These are phyloP conservation scores for Daedaleopsis nitida DNA, from an alignment of 768 basidiomycete genomes.

Conservation along the genomic window DNA sequence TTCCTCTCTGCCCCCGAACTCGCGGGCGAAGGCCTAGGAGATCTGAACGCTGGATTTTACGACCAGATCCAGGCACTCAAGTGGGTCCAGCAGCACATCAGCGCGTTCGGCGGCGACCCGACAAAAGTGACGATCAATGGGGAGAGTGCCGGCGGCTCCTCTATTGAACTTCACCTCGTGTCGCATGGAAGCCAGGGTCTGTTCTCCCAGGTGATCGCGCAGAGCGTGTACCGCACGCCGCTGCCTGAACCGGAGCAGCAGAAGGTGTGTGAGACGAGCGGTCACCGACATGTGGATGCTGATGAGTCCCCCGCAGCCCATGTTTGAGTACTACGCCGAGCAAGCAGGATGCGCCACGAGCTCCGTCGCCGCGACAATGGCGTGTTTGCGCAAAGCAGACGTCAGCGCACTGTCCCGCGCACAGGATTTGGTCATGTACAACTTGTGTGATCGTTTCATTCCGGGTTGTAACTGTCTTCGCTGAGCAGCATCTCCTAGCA, in stretches of 20 bases:
- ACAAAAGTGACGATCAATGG: slow-evolving; percentile 53
- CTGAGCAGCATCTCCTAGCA: slow-evolving; percentile 25
- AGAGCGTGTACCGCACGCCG: slow-evolving; percentile 59
- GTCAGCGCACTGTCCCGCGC: slow-evolving; percentile 54
- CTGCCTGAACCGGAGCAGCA: slow-evolving; percentile 54
- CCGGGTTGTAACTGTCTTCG: background rate
- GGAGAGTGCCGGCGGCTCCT: slow-evolving; percentile 58
- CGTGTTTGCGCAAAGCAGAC: slow-evolving; percentile 51
- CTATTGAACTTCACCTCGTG: slow-evolving; percentile 60
- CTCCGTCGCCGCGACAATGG: slow-evolving; percentile 37
- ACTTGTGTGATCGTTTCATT: slow-evolving; percentile 40
- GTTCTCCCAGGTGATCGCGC: slow-evolving; percentile 60
- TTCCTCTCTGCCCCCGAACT: slow-evolving; percentile 59
- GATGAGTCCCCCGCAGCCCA: slow-evolving; percentile 36
- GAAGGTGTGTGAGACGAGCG: slow-evolving; percentile 37
- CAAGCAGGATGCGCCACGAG: slow-evolving; percentile 52
- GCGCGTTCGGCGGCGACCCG: slow-evolving; percentile 43
- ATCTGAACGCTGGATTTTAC: slow-evolving; percentile 54
- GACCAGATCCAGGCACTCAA: slow-evolving; percentile 51
- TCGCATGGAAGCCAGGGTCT: slow-evolving; percentile 41
- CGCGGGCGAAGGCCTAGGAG: slow-evolving; percentile 39
- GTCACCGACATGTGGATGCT: no score
- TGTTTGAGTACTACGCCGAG: slow-evolving; percentile 53
- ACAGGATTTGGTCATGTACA: slow-evolving; percentile 48
- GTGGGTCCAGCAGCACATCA: slow-evolving; percentile 42